Conservation (phyloP, 1,284 basidiomycete species). For the Cutaneotrichosporon daszewskae region DNA sequence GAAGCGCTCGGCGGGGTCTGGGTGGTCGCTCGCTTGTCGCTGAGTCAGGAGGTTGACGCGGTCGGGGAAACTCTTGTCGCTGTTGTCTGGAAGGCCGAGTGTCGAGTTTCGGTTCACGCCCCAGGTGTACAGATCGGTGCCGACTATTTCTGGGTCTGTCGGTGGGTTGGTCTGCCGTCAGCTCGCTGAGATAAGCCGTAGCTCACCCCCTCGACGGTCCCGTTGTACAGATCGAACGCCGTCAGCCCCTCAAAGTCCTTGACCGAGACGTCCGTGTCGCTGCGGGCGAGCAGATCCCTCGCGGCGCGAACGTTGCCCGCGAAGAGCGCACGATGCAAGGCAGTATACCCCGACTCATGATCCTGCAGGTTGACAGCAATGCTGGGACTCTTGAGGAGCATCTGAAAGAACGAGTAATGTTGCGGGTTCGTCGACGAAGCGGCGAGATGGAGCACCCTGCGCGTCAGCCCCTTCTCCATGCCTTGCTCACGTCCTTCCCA, state of each 20-base stretch:
- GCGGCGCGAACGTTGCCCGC: slow-evolving; percentile 74
- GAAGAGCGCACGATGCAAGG: slow-evolving; percentile 87
- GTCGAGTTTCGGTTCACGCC: slow-evolving; percentile 81
- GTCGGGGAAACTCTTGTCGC: slow-evolving; percentile 76
- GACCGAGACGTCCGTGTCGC: slow-evolving; percentile 66
- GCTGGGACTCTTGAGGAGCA: slow-evolving; percentile 69
- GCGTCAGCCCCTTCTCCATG: neutral
- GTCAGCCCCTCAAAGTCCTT: slow-evolving; percentile 90
- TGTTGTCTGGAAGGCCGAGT: slow-evolving; percentile 73
- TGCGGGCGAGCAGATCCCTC: slow-evolving; percentile 66
- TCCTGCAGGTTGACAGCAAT: slow-evolving; percentile 80
- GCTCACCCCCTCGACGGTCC: slow-evolving; percentile 74
- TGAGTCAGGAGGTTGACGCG: slow-evolving; percentile 55
- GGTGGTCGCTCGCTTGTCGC: slow-evolving; percentile 47
- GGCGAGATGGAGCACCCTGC: slow-evolving; percentile 75
- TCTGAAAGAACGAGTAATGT: slow-evolving; percentile 69
- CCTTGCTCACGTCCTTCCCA: slow-evolving; percentile 39
- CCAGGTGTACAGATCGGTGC: slow-evolving; percentile 76
- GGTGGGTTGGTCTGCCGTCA: slow-evolving; percentile 54
- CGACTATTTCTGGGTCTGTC: slow-evolving; percentile 45
- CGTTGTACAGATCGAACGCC: slow-evolving; percentile 90
- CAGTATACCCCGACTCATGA: slow-evolving; percentile 81
- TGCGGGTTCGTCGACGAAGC: slow-evolving; percentile 60
- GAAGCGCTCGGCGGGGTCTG: slow-evolving; percentile 40
- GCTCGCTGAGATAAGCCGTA: too few relatives aligned